Conservation (phyloP, 768 basidiomycete genomes). For the Mycena metata region DNA sequence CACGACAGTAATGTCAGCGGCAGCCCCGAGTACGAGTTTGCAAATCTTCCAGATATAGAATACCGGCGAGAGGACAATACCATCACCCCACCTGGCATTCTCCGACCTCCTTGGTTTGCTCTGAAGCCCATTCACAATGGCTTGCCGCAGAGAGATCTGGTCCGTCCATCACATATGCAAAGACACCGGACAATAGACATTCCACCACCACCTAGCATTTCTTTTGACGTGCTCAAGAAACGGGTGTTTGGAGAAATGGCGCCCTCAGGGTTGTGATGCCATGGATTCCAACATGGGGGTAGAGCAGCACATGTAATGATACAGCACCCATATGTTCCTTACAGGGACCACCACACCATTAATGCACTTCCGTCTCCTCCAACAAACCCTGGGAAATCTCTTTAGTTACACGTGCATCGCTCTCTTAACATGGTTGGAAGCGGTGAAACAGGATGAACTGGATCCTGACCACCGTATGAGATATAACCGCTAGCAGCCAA, state of each 20-base stretch:
- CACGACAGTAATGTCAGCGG: background rate
- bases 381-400: too few species aligned
- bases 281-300: too few species aligned
- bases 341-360: too few species aligned
- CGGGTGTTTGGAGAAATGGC: constrained; percentile 3
- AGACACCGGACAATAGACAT: background rate
- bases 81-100: background rate
- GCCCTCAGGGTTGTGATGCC: too few species aligned
- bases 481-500: too few species aligned
- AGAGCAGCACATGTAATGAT: too few species aligned
- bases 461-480: too few species aligned
- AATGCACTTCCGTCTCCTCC: too few species aligned
- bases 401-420: too few species aligned
- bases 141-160: constrained; percentile 5
- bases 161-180: constrained; percentile 4
- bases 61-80: background rate
- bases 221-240: constrained; percentile 12
- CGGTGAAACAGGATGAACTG: too few species aligned
- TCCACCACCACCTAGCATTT: constrained; percentile 20
- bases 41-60: constrained; percentile 7
- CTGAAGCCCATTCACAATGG: background rate
- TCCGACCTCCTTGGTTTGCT: constrained; percentile 1
- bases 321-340: too few species aligned
- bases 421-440: too few species aligned
- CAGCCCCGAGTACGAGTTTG: constrained; percentile 4